Conservation (phyloP, 495 filamentous ascomycete species). For the Acidomyces sp. region DNA sequence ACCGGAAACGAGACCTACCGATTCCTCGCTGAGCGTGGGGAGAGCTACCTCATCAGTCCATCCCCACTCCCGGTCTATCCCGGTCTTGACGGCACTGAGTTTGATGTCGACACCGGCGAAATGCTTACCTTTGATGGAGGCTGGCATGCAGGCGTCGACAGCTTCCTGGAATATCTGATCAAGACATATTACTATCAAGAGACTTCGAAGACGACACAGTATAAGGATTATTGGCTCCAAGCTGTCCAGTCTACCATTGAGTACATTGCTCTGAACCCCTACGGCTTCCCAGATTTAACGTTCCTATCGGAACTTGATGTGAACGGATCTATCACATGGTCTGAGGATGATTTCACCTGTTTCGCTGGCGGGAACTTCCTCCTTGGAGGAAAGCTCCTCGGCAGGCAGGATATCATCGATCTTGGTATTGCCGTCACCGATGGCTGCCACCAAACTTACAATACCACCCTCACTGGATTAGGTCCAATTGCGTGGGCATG, state of each 20-base stretch:
- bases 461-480: constrained; percentile 21
- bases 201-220: constrained; percentile 21
- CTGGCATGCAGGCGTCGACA: constrained; percentile 16
- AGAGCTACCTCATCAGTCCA: constrained; percentile 19
- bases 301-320: constrained; percentile 18
- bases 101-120: constrained; percentile 12
- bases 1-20: constrained; percentile 16
- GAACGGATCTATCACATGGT: constrained; percentile 16
- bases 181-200: constrained; percentile 27
- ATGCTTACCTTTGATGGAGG: constrained; percentile 16
- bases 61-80: constrained; percentile 12
- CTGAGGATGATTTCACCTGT: constrained; percentile 45
- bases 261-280: constrained; percentile 20
- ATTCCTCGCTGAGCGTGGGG: constrained; percentile 9
- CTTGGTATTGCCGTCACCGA: constrained; percentile 53
- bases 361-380: constrained; percentile 91
- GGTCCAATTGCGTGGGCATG: constrained; percentile 21
- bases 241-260: constrained; percentile 27
- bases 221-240: constrained; percentile 28
- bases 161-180: constrained; percentile 30
- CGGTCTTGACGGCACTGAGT: constrained; percentile 15
- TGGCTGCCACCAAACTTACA: constrained; percentile 20
- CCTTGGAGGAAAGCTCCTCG: constrained; percentile 73
- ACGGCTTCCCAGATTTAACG: constrained; percentile 14
- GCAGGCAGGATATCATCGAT: constrained; percentile 47